Base-by-base conservation (phyloP, 2,329 filamentous ascomycete species). In the Myriosclerotinia curreyana region DNA sequence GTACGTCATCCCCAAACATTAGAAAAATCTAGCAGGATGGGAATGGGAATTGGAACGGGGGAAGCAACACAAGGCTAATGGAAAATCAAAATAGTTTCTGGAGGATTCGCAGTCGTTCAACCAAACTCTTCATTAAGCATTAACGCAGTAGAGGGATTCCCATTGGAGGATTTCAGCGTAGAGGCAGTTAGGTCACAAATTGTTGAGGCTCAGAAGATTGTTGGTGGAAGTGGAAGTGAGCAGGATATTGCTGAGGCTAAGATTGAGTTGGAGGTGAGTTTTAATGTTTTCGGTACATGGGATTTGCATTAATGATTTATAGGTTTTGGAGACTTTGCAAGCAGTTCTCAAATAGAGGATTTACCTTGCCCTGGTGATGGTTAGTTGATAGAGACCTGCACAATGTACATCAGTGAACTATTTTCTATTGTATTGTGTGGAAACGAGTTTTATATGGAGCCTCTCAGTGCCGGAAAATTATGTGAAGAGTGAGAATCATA, bases 241-340 rank as follows among this genome's bases (percentile, higher is more conserved):
- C 89, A 92, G 81, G 95, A 98, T 76, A 91, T 98, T 80, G 94
- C 94, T 70, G 95, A 99, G 87, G 95, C 95, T 72, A 98, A 97
- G 87, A 94, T 99, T 78, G 94, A 98, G 85, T 82, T 99, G 73
- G 95, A 99, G 92, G 94, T 96, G 80, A 77, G 83, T 60, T 63
- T 28, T 36, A 14, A 34, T 50, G 22, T 54, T 11, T 34, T 17
- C 25, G 42, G 44, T 46, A 54, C 36, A 62, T 5, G 42, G 17
- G n/a, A 34, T 48, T 5, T 9, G 2, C 5, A 38, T 42, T 71
- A 67, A 78, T 84, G 74, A 83, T 74, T 44, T 31, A 59, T 69
- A 93, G 90, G 89, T 94, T 75, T 83, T 95, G 73, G 91, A 95
- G 85, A 90, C 86, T 77, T 84, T 95, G 74, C 88, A 92, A 80